Percentiles rank a stretch among this genome's conserved stretches.
These are phyloP conservation scores for Emmonsiellopsis sp. DNA, from an alignment of 2,329 filamentous ascomycete species.

Conservation along the genomic window DNA sequence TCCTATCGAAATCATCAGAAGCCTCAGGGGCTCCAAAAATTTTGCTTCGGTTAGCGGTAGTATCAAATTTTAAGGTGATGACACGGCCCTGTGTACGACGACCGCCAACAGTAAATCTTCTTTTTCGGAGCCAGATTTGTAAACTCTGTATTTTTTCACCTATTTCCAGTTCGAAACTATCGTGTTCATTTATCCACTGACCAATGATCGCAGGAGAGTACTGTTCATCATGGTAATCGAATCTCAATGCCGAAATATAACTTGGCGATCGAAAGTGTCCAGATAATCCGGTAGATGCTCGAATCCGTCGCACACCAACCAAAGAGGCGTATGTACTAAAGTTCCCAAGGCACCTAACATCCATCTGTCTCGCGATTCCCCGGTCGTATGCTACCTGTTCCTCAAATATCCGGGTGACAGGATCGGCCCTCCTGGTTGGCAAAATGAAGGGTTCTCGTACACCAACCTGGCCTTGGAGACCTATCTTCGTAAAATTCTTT, in stretches of 20 bases:
- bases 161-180: not conserved
- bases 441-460: not conserved
- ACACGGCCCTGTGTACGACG: not conserved
- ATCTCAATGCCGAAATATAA: slow-evolving; percentile 4
- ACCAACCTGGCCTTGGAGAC: not conserved
- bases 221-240: slow-evolving; percentile 5
- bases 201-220: slow-evolving; percentile 2
- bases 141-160: not conserved
- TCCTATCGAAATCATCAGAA: not conserved
- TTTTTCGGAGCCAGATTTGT: slow-evolving; percentile 1
- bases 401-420: not conserved
- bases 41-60: not conserved
- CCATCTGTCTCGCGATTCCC: not conserved
- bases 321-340: slow-evolving; percentile 5
- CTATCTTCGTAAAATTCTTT: not conserved
- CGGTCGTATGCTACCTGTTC: slow-evolving; percentile 1
- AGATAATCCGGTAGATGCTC: not conserved
- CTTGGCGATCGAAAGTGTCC: not conserved
- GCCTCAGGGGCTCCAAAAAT: not conserved
- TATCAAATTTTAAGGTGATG: slow-evolving; percentile 1
- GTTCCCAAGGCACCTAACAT: not conserved
- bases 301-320: slow-evolving; percentile 1
- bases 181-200: slow-evolving; percentile 6
- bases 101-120: not conserved
- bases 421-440: not conserved